These are phyloP conservation scores for Pueraria montana DNA, from an alignment of 306 rosid species.

Conservation along the genomic window DNA sequence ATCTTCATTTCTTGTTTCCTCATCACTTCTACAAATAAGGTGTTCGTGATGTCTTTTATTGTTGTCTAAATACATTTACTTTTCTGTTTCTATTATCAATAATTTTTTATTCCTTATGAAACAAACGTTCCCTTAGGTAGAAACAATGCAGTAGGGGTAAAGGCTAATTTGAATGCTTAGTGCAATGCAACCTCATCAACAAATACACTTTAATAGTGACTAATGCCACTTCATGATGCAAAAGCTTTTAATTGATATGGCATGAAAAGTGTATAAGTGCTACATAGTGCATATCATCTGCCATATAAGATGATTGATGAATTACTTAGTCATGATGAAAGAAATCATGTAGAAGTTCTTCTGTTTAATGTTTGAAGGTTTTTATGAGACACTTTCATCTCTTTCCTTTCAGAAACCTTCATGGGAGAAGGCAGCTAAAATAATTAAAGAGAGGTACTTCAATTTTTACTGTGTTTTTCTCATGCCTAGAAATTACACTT, in stretches of 20 bases:
- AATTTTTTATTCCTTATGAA: slow-evolving; percentile 30
- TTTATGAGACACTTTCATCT: slow-evolving; percentile 44
- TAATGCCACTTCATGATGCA: slow-evolving; percentile 5
- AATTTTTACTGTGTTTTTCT: slow-evolving; percentile 40
- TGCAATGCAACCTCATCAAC: slow-evolving; percentile 27
- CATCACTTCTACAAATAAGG: slow-evolving; percentile 17
- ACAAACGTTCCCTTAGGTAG: not conserved
- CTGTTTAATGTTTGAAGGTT: slow-evolving; percentile 34
- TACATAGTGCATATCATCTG: slow-evolving; percentile 15
- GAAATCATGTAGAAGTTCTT: slow-evolving; percentile 25
- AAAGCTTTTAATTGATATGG: slow-evolving; percentile 14
- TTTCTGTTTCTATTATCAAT: slow-evolving; percentile 17
- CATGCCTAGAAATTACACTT: slow-evolving; percentile 32
- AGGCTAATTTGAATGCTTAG: slow-evolving; percentile 30
- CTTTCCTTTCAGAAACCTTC: slow-evolving; percentile 82
- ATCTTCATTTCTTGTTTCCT: slow-evolving; percentile 32
- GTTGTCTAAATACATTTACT: slow-evolving; percentile 38
- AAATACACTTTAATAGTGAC: slow-evolving; percentile 20
- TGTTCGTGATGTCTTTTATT: slow-evolving; percentile 28
- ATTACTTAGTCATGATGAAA: slow-evolving; percentile 19
- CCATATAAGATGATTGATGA: slow-evolving; percentile 22
- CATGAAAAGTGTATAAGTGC: slow-evolving; percentile 16
- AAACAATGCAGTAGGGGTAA: not conserved
- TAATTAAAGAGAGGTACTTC: slow-evolving; percentile 77
- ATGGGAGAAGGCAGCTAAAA: slow-evolving; percentile 96